These are phyloP conservation scores for Vachellia pachyceras DNA, from an alignment of 306 rosid genomes.

Conservation along the genomic window DNA sequence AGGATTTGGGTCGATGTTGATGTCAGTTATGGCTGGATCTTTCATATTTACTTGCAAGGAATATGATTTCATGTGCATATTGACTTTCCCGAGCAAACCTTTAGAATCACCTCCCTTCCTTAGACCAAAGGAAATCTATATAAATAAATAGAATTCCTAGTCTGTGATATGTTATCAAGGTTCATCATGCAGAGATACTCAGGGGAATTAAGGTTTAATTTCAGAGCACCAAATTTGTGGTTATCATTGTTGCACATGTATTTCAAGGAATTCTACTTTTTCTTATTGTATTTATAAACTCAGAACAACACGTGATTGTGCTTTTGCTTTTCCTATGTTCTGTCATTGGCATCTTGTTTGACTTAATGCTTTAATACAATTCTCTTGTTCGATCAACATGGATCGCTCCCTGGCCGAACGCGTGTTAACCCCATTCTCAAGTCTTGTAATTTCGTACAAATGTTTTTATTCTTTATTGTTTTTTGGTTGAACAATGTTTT, in stretches of 20 bases:
- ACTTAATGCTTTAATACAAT: not conserved
- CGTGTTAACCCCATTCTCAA: not conserved
- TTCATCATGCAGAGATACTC: conserved; percentile 24
- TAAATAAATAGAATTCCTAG: conserved; percentile 36
- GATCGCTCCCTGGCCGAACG: not conserved
- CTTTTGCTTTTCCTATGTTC: conserved; percentile 22
- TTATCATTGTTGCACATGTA: not conserved
- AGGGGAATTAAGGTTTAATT: conserved; percentile 43
- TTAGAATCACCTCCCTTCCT: not conserved
- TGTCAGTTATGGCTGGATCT: too few species aligned
- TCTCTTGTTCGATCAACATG: not conserved
- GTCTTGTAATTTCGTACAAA: not conserved
- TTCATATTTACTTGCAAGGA: conserved; percentile 13
- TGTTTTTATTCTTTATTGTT: not conserved
- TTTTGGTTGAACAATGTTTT: too few species aligned
- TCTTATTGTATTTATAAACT: conserved; percentile 37
- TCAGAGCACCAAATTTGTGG: conserved; percentile 20
- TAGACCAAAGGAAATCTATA: not conserved
- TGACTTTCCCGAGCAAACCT: conserved; percentile 27
- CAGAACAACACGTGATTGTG: conserved; percentile 9
- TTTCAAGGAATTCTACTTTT: not conserved
- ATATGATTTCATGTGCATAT: not conserved
- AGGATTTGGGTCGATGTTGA: conserved; percentile 19
- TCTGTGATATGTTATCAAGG: conserved; percentile 23
- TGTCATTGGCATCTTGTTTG: conserved; percentile 31